These are phyloP conservation scores for Ophiostoma sp. DNA, from an alignment of 2,329 filamentous ascomycete species.

Conservation along the genomic window DNA sequence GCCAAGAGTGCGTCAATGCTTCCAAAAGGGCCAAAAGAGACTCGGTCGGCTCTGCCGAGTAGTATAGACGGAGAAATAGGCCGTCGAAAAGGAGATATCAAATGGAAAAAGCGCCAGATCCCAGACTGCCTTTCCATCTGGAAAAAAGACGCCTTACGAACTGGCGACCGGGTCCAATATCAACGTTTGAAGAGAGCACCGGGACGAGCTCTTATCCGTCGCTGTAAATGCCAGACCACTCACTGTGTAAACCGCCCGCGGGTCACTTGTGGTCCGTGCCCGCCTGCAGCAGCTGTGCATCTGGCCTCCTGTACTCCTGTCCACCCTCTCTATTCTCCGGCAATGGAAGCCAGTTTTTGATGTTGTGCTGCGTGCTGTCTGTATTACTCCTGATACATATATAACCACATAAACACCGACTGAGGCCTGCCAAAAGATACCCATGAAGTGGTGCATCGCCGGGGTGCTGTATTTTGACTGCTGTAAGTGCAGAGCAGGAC, in stretches of 20 bases:
- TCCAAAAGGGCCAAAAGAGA: background rate
- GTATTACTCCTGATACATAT: too few species aligned
- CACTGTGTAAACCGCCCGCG: background rate
- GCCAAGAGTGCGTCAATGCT: background rate
- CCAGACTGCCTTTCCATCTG: slow-evolving; percentile 6
- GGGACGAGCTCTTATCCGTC: background rate
- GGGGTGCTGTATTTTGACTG: background rate
- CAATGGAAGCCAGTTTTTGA: background rate
- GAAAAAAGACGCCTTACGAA: background rate
- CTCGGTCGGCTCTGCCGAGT: background rate
- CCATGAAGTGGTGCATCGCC: background rate
- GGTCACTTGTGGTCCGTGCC: background rate
- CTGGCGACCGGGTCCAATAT: background rate
- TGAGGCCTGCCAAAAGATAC: background rate
- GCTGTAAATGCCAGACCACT: background rate
- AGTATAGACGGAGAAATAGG: background rate
- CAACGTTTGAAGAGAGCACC: background rate
- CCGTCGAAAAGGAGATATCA: background rate
- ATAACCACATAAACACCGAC: too few species aligned
- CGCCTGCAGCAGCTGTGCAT: background rate
- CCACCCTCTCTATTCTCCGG: background rate
- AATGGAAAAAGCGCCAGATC: background rate
- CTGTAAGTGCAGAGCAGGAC: too few species aligned
- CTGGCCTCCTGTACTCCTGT: background rate
- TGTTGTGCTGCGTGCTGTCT: background rate